These are phyloP conservation scores for Thuja plicata DNA, from an alignment of 83 land plant genomes.

Conservation along the genomic window DNA sequence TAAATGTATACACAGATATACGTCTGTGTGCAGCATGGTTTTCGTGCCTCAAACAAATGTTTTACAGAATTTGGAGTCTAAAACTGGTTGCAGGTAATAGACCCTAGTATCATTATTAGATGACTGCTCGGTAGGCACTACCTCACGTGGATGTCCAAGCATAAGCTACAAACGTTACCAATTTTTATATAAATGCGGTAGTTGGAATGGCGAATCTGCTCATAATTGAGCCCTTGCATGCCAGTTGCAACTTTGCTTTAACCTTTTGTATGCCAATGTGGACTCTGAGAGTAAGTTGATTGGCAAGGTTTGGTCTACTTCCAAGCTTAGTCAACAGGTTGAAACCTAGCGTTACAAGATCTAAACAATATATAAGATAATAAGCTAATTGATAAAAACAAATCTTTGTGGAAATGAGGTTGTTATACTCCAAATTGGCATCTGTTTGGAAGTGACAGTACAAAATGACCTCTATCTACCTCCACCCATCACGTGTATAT, in stretches of 20 bases:
- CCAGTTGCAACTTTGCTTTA: background rate
- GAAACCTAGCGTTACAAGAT: background rate
- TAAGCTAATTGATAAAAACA: background rate
- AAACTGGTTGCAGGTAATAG: no score
- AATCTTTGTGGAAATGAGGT: background rate
- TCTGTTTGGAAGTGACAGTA: background rate
- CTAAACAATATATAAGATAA: background rate
- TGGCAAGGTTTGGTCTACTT: background rate
- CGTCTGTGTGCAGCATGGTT: background rate
- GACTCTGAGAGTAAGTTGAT: background rate
- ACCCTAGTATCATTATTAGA: no score
- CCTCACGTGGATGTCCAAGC: no score
- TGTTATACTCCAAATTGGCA: background rate
- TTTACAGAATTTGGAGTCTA: background rate
- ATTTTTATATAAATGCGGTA: no score
- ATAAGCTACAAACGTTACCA: no score
- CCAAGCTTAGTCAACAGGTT: background rate
- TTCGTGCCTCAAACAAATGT: background rate
- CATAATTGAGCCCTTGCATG: background rate
- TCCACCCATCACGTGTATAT: background rate
- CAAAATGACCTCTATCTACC: background rate
- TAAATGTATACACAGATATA: no score
- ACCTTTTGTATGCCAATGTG: background rate
- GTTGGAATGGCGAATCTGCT: no score
- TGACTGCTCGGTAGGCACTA: no score